phyloP scores from a whole-genome alignment of 73 alveolate species.

The Paramecium caudatum region DNA sequence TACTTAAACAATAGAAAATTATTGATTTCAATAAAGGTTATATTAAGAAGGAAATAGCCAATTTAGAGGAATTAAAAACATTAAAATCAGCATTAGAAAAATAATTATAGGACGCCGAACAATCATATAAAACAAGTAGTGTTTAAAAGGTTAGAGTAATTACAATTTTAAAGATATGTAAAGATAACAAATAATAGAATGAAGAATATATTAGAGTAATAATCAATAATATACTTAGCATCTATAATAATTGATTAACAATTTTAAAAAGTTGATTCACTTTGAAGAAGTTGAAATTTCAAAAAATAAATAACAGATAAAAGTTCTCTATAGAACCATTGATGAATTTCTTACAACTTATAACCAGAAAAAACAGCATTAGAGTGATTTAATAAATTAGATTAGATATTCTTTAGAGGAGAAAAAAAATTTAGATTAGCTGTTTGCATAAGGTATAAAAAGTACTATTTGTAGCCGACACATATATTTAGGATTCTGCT shows the following conservation, averaged over 20 bases:
- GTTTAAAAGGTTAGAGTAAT: conserved; percentile 78
- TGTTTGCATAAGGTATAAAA: not conserved
- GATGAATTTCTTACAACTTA: conserved; percentile 46
- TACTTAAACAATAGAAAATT: conserved; percentile 68
- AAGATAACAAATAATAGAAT: conserved; percentile 80
- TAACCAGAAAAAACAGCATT: not conserved
- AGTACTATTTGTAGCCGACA: conserved; percentile 29
- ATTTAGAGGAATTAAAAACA: conserved; percentile 50
- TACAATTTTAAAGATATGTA: conserved; percentile 77
- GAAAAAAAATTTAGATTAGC: conserved; percentile 16
- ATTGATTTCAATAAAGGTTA: conserved; percentile 59
- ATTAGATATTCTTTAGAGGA: conserved; percentile 8
- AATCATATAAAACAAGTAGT: conserved; percentile 76
- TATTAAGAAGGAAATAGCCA: conserved; percentile 44
- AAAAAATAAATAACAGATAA: conserved; percentile 58
- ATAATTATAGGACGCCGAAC: conserved; percentile 77
- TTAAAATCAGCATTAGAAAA: conserved; percentile 26
- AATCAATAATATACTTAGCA: not conserved
- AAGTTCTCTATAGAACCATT: conserved; percentile 4
- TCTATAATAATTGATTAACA: conserved; percentile 75
- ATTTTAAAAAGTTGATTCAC: conserved; percentile 78
- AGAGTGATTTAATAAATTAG: conserved; percentile 16
- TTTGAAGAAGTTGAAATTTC: conserved; percentile 74
- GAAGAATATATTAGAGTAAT: conserved; percentile 83
- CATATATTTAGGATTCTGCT: conserved; percentile 44